phyloP scores from a whole-genome alignment of 139 green algal species.

The Chlorella sp. region DNA sequence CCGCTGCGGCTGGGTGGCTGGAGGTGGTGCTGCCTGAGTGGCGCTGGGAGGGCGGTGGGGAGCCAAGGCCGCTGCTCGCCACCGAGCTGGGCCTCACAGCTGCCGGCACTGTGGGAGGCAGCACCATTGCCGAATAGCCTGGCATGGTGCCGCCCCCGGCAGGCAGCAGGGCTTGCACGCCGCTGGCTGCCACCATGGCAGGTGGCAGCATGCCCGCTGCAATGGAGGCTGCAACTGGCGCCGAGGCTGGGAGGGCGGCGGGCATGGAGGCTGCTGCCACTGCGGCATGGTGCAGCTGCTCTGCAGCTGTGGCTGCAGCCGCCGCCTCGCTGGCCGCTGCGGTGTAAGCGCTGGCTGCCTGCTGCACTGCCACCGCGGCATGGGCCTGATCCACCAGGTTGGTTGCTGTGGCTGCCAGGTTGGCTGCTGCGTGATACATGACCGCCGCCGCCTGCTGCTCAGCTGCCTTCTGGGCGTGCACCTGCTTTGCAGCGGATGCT shows the following conservation, averaged over 20 bases:
- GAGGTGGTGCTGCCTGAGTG: not conserved
- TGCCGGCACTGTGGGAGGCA: not conserved
- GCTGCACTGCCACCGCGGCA: constrained; percentile 17
- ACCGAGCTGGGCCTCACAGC: not conserved
- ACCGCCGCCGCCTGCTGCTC: constrained; percentile 17
- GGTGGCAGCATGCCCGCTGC: constrained; percentile 6
- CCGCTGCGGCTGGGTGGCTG: not conserved
- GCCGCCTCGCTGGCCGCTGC: constrained; percentile 26
- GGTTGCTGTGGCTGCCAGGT: not conserved
- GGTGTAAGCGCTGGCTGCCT: constrained; percentile 18
- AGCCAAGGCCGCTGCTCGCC: not conserved
- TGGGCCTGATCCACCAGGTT: not conserved
- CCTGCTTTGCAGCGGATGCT: constrained; percentile 2
- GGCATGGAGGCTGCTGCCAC: not conserved
- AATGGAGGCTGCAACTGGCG: constrained; percentile 23
- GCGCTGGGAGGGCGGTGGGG: not conserved
- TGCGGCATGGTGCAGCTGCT: constrained; percentile 17
- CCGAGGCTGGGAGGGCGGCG: not conserved
- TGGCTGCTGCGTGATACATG: constrained; percentile 22
- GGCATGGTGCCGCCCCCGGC: not conserved
- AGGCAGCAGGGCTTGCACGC: not conserved
- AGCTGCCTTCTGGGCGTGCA: not conserved
- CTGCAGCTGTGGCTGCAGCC: not conserved
- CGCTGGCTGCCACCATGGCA: not conserved
- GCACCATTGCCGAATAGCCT: not conserved